Conservation (phyloP, 2,329 filamentous ascomycete genomes). For the Aspergillus flavus region DNA sequence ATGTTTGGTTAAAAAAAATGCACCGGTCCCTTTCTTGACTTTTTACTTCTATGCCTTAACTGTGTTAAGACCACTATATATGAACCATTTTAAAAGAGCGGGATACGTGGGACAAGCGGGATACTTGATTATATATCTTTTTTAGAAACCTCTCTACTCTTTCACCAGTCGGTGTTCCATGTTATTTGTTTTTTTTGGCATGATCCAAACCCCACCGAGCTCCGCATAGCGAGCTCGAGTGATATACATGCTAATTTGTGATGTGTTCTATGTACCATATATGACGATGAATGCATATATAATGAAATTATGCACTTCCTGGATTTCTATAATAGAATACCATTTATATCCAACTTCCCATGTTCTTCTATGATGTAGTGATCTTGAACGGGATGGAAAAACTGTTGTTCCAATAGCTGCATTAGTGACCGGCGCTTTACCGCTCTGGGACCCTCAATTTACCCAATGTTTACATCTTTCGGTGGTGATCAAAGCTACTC, state of each 20-base stretch:
- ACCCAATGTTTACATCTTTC: conserved; percentile 33
- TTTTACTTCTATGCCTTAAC: conserved; percentile 33
- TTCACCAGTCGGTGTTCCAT: conserved; percentile 13
- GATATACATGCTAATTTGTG: conserved; percentile 29
- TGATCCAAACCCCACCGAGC: conserved; percentile 28
- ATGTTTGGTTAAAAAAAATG: conserved; percentile 13
- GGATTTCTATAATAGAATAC: background rate
- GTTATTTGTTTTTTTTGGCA: conserved; percentile 20
- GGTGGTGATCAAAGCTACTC: conserved; percentile 11
- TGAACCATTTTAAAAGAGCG: conserved; percentile 25
- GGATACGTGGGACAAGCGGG: conserved; percentile 33
- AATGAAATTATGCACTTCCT: conserved; percentile 16
- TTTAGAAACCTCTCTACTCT: conserved; percentile 41
- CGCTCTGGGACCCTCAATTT: conserved; percentile 17
- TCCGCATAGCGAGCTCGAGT: conserved; percentile 35
- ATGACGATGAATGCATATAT: conserved; percentile 30
- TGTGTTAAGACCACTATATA: conserved; percentile 27
- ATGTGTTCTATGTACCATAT: conserved; percentile 32
- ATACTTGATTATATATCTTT: conserved; percentile 20
- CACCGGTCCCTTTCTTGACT: conserved; percentile 21
- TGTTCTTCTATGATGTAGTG: background rate
- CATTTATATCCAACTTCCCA: background rate
- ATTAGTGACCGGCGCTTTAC: conserved; percentile 18
- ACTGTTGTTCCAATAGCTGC: conserved; percentile 4
- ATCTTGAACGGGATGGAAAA: background rate